Percentiles rank a stretch among this genome's conserved stretches.
phyloP scores from a whole-genome alignment of 2,329 filamentous ascomycete genomes.

The Rhynchosporium graminicola region DNA sequence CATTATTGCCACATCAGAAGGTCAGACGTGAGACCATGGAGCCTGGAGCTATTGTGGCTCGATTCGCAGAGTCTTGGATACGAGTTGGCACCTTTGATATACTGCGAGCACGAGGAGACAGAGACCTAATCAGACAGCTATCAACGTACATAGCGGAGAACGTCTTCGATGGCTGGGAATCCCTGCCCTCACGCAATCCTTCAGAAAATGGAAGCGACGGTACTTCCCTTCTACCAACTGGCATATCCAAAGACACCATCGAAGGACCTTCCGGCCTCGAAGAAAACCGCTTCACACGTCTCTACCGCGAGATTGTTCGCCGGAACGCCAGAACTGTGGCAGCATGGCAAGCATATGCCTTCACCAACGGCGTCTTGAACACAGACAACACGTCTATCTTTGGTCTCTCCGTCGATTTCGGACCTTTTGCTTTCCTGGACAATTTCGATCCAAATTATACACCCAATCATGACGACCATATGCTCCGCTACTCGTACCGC shows the following conservation, averaged over 20 bases:
- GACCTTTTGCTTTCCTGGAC: constrained; percentile 96
- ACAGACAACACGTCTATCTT: constrained; percentile 95
- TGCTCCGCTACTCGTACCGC: constrained; percentile 85
- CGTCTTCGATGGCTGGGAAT: constrained; percentile 85
- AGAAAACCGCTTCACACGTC: constrained; percentile 82
- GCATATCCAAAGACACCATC: constrained; percentile 56
- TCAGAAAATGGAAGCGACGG: constrained; percentile 52
- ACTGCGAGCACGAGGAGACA: constrained; percentile 78
- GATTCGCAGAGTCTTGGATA: constrained; percentile 90
- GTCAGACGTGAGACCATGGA: constrained; percentile 81
- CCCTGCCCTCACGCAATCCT: constrained; percentile 63
- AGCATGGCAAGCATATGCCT: constrained; percentile 97
- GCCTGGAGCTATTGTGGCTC: constrained; percentile 87
- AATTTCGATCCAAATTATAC: constrained; percentile 95
- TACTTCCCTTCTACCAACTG: constrained; percentile 42
- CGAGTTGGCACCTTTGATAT: constrained; percentile 95
- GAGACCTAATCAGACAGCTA: constrained; percentile 69
- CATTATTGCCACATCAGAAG: constrained; percentile 68
- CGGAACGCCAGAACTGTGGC: constrained; percentile 88
- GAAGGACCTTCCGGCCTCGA: constrained; percentile 68
- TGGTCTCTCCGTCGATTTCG: constrained; percentile 90
- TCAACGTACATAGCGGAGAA: constrained; percentile 85
- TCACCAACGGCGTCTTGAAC: constrained; percentile 97
- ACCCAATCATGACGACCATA: constrained; percentile 91
- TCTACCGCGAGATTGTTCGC: constrained; percentile 85